Evolutionary conservation across 306 rosid species (phyloP), one percentile per base, ranked within the genome.

Genomic region (Trifolium subterraneum): DNA sequence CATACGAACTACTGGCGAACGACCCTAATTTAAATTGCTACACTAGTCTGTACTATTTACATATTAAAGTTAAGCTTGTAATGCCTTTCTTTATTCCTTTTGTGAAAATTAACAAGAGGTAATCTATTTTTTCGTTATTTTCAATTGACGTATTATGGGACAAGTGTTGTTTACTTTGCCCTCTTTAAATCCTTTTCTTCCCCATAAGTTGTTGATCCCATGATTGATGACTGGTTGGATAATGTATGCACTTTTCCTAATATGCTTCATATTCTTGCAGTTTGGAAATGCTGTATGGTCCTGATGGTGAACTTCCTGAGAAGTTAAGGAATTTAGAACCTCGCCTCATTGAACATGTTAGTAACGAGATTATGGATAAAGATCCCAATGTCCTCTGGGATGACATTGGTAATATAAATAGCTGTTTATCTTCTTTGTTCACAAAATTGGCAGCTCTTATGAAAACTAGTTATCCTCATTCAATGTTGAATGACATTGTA

Each of bases 231-330:
- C 27, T 62, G 45, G 71, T 69, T 59, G 58, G 63, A 62, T 54
- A 65, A 48, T 68, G 59, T 66, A 60, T 58, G 38, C 39, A 66
- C 70, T 78, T 63, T 52, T 75, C 68, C 74, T 77, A 74, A 80
- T 71, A 31, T 68, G 66, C 45, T 79, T 60, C 55, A 62, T 66
- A 48, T 82, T 35, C 64, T 74, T 83, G 70, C 81, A 94, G 99
- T 85, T 78, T 94, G 93, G 96, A 94, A 73, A 48, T 90, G 80
- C 86, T 94, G 73, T 88, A 88, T 42, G 99, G 99, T 64, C 99
- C 96, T 66, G 96, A 94, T 80, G 97, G 97, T 7, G 99, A 94
- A 86, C 93, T 92, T 84, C 99, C 99, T n/a, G 99, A 94, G 87
- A 94, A 92, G 68, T 73, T 92, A 82, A 87, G 99, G 84, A 94